Evolutionary conservation across 306 rosid genomes (phyloP).

Genomic region (Quercus variabilis): DNA sequence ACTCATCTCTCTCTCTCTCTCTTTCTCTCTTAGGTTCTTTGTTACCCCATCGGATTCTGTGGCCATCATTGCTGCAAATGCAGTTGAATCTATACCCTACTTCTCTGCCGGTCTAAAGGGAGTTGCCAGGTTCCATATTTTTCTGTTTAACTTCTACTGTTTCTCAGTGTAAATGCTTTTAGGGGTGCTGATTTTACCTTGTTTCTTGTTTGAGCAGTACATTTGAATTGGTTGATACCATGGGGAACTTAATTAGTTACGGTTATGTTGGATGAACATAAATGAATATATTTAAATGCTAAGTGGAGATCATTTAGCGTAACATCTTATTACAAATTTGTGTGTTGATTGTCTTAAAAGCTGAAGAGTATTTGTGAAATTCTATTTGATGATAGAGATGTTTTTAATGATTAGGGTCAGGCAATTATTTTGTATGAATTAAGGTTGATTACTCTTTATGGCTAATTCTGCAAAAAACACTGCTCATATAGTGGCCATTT

Average conservation of each 20-base stretch:
- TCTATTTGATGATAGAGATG: background rate
- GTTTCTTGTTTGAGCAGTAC: background rate
- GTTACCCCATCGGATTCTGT: constrained; percentile 99
- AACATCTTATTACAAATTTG: background rate
- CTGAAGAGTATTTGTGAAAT: background rate
- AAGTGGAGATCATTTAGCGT: background rate
- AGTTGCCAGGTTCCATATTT: constrained; percentile 79
- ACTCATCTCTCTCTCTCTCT: constrained; percentile 7
- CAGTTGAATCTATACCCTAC: constrained; percentile 95
- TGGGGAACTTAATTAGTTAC: background rate
- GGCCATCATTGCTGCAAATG: constrained; percentile 99
- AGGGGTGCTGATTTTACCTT: background rate
- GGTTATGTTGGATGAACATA: background rate
- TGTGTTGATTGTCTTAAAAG: background rate
- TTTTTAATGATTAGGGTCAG: background rate
- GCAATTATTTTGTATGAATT: background rate
- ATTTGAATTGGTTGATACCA: background rate
- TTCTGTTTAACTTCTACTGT: background rate
- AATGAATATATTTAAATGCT: background rate
- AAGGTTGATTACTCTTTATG: background rate
- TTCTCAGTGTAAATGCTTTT: background rate
- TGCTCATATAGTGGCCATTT: background rate
- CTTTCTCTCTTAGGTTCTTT: constrained; percentile 58
- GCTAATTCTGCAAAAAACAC: background rate
- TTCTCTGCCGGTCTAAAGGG: constrained; percentile 93